These are phyloP conservation scores for Nasturtium officinale DNA, from an alignment of 345 rosid species.

Conservation along the genomic window DNA sequence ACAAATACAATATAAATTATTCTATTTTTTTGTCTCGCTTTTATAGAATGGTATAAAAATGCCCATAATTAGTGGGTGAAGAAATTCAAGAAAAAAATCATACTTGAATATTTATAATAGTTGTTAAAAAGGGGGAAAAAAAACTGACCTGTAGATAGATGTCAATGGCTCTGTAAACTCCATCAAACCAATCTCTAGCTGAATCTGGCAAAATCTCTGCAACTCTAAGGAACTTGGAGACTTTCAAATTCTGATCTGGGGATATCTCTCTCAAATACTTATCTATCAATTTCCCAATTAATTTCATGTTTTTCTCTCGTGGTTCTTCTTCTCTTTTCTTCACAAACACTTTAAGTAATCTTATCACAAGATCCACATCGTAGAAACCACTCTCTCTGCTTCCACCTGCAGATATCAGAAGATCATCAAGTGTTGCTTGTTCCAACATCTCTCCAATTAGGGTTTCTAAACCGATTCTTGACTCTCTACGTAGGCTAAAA, in stretches of 20 bases:
- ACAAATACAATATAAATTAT: neutral
- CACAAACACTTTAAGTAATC: constrained; percentile 58
- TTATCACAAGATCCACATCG: constrained; percentile 64
- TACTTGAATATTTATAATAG: neutral
- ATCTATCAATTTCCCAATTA: constrained; percentile 58
- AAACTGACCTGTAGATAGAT: constrained; percentile 66
- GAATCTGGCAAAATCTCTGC: constrained; percentile 73
- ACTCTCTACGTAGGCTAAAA: constrained; percentile 54
- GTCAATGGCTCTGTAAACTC: constrained; percentile 78
- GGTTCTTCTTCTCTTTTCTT: constrained; percentile 35
- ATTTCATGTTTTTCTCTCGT: constrained; percentile 43
- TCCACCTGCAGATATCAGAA: constrained; percentile 56
- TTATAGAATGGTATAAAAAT: neutral
- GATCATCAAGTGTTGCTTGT: constrained; percentile 76
- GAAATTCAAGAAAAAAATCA: neutral
- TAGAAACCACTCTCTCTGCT: constrained; percentile 41
- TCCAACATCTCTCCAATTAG: constrained; percentile 65
- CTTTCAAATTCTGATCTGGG: constrained; percentile 69
- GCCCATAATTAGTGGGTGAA: constrained; percentile 15
- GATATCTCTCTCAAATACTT: constrained; percentile 71
- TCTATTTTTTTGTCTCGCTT: constrained; percentile 26
- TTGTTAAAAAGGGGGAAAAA: neutral
- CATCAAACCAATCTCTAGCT: constrained; percentile 74
- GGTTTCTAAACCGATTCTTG: constrained; percentile 60
- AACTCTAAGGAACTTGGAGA: constrained; percentile 65